Evolutionary conservation across 768 basidiomycete species (phyloP).

Genomic region (Paxillus rubicundulus): DNA sequence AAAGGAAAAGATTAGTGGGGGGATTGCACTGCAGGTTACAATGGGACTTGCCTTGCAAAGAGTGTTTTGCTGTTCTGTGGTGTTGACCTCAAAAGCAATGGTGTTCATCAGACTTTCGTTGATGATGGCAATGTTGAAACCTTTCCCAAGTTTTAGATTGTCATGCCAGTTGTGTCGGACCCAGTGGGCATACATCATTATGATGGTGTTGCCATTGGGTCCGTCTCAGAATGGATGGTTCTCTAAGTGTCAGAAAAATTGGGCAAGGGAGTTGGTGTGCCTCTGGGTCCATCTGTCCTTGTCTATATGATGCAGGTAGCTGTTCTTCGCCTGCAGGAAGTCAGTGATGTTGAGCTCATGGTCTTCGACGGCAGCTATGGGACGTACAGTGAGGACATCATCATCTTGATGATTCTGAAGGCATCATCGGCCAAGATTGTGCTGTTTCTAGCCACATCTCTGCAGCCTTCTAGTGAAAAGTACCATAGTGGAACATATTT

Average conservation of each 20-base stretch:
- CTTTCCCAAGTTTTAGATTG: not conserved
- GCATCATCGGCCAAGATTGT: not conserved
- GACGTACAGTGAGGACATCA: conserved; percentile 9
- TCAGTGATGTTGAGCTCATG: conserved; percentile 17
- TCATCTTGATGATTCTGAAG: conserved; percentile 14
- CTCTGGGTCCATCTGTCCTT: not conserved
- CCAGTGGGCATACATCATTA: not conserved
- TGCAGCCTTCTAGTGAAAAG: conserved; percentile 7
- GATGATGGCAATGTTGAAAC: conserved; percentile 5
- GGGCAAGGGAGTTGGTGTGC: not conserved
- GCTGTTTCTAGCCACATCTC: not conserved
- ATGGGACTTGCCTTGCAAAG: too few species aligned
- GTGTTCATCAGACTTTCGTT: not conserved
- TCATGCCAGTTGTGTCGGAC: conserved; percentile 8
- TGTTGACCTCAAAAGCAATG: too few species aligned
- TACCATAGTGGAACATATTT: conserved; percentile 13
- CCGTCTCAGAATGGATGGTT: not conserved
- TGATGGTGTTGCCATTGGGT: not conserved
- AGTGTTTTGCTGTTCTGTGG: too few species aligned
- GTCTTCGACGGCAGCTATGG: conserved; percentile 14
- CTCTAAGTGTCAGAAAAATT: conserved; percentile 5
- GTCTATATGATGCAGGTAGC: not conserved
- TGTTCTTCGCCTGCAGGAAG: conserved; percentile 15
- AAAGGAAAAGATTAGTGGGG: too few species aligned
- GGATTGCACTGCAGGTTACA: too few species aligned